phyloP scores from a whole-genome alignment of 192 early-diverging fungal species.

The Coemansia sp. region DNA sequence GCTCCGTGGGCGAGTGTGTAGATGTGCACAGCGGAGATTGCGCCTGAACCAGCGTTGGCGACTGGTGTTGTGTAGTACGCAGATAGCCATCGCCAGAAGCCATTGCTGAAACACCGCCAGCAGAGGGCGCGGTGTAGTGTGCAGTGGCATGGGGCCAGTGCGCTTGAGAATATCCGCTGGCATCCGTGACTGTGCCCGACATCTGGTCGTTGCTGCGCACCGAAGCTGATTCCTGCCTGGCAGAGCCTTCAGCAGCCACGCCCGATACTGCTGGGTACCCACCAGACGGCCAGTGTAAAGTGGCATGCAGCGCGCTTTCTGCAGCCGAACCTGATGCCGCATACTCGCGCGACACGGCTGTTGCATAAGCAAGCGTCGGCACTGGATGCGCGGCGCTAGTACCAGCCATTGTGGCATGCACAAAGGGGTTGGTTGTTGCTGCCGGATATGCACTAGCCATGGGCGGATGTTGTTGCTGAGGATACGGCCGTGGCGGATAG shows the following conservation, averaged over 20 bases:
- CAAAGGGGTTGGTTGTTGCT: conserved; percentile 6
- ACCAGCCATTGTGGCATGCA: conserved; percentile 8
- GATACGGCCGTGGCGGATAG: conserved; percentile 19
- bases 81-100: conserved; percentile 10
- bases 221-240: conserved; percentile 30
- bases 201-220: conserved; percentile 44
- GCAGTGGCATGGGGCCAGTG: conserved; percentile 12
- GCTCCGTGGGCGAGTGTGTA: conserved; percentile 31
- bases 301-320: conserved; percentile 1
- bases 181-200: conserved; percentile 39
- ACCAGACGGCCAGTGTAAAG: conserved; percentile 13
- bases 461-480: conserved; percentile 5
- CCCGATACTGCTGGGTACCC: conserved; percentile 18
- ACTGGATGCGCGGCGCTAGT: conserved; percentile 7
- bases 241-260: conserved; percentile 10
- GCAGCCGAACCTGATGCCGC: conserved; percentile 2
- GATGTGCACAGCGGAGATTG: conserved; percentile 18
- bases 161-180: conserved; percentile 40
- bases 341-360: conserved; percentile 9
- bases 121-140: conserved; percentile 6
- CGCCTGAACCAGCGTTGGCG: conserved; percentile 24
- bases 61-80: conserved; percentile 20
- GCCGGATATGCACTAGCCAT: conserved; percentile 3
- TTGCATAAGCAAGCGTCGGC: conserved; percentile 5
- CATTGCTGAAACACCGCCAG: conserved; percentile 6